Base-by-base conservation (phyloP, 345 rosid genomes). In the Jatropha curcas region DNA sequence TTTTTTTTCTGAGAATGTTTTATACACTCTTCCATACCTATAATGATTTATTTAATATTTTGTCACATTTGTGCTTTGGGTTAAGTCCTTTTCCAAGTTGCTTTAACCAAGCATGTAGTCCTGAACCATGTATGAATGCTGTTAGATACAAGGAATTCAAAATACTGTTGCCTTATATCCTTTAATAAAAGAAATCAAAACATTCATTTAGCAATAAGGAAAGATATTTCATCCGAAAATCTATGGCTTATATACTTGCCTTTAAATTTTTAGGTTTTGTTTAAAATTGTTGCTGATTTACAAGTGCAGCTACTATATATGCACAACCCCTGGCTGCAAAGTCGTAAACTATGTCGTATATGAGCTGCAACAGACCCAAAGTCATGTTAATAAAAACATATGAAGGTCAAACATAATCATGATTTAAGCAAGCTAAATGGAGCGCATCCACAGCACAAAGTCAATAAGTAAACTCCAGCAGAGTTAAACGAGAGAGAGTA, bases 221-320 rank as follows among this genome's bases (percentile, higher is more conserved):
- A 30, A 5, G 0, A 59, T 51, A 27, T 53, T 12, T 5, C 17
- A 39, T 34, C 30, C 16, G n/a, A 11, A 45, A 46, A 31, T 14
- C 45, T 45, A 35, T 20, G 52, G n/a, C n/a, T 19, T 34, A 41
- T 58, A 1, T 20, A 20, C 48, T 68, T 59, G 65, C 65, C 51
- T 24, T 12, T 41, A 33, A 17, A 3, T 27, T 17, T 65, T 22
- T n/a, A n/a, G n/a, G n/a, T n/a, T 2, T 30, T 46, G 17, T 45
- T 20, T 9, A 25, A 7, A 27, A 39, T 34, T 48, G 57, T 48
- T 8, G 31, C 10, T 22, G n/a, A 50, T 68, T 25, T 4, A 46
- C 88, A 92, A 95, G 93, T n/a, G n/a, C n/a, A 92, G 97, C 79
- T 92, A 92, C 68, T 95, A 95, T 83, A 95, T 90, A 82, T 95